phyloP scores from a whole-genome alignment of 441 rosid species.

The Adansonia gregorii region DNA sequence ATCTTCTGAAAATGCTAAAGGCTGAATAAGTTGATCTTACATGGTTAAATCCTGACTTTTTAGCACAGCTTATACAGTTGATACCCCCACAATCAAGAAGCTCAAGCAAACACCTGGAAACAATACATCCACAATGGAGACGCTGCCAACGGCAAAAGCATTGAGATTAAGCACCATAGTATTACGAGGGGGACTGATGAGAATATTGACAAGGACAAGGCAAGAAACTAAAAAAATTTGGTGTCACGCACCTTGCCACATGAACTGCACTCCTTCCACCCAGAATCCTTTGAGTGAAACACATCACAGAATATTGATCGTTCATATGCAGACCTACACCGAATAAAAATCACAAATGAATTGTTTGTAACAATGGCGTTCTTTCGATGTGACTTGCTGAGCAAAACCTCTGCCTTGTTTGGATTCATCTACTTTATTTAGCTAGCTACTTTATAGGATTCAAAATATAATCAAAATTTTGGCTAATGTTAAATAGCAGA shows the following conservation, averaged over 20 bases:
- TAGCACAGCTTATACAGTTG: slow-evolving; percentile 57
- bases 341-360: neutral
- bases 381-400: neutral
- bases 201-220: slow-evolving; percentile 14
- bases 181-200: neutral
- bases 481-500: neutral
- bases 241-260: slow-evolving; percentile 62
- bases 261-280: slow-evolving; percentile 73
- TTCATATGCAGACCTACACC: slow-evolving; percentile 52
- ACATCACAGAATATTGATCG: slow-evolving; percentile 61
- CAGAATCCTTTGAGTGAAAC: slow-evolving; percentile 69
- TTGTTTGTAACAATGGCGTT: neutral
- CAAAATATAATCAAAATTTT: slow-evolving; percentile 1
- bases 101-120: slow-evolving; percentile 59
- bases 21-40: slow-evolving; percentile 45
- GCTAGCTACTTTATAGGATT: slow-evolving; percentile 15
- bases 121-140: slow-evolving; percentile 85
- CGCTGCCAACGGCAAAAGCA: slow-evolving; percentile 46
- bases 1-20: neutral
- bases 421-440: neutral
- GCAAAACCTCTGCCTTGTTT: neutral
- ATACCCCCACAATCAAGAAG: slow-evolving; percentile 71
- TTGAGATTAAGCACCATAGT: slow-evolving; percentile 16
- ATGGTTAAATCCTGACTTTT: slow-evolving; percentile 45
- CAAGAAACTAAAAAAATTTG: slow-evolving; percentile 12